Base-by-base conservation (phyloP, 176 grass and related monocot species). In the Zea luxurians region DNA sequence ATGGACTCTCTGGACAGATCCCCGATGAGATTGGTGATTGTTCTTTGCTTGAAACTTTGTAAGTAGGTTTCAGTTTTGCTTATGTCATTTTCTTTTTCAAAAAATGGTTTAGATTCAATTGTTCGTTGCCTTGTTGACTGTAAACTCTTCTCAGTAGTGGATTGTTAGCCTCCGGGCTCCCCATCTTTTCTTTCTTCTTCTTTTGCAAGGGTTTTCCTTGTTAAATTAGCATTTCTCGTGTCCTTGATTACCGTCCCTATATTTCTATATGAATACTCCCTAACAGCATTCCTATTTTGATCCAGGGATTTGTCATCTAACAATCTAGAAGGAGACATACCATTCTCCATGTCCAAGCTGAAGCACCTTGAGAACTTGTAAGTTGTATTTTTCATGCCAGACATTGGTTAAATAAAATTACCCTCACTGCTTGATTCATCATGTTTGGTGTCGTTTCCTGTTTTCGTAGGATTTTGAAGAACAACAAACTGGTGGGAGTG, bases 11-110 rank as follows among this genome's bases (percentile, higher is more conserved):
- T 5, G 96, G 96, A 42, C 92, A 99, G 76, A 93, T 99, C 13
- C 96, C 92, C 4, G 96, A 99, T 82, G 92, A 99, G 86, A 89
- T 99, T 75, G 96, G 96, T 13, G 90, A 92, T 75, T 96, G 92
- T 64, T 91, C 86, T 2, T 90, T 65, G 1, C 79, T 99, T 40
- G 42, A 82, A 45, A 83, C 63, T 36, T 73, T 99, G 96, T 99
- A 74, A 99, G 91, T 83, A 48, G 59, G 54, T 45, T 36, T 70
- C 49, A 16, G 45, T 41, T 78, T 78, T 54, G 13, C 47, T 52
- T 12, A 21, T 53, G 16, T 0, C 8, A 10, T 64, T 48, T 70
- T 8, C 5, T 35, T 45, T 38, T 66, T 17, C 17, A 2, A 12
- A 48, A 34, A n/a, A 37, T 1, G 13, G 34, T 63, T 48, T 8